phyloP scores from a whole-genome alignment of 257 asterid species.

The Cruciata laevipes region DNA sequence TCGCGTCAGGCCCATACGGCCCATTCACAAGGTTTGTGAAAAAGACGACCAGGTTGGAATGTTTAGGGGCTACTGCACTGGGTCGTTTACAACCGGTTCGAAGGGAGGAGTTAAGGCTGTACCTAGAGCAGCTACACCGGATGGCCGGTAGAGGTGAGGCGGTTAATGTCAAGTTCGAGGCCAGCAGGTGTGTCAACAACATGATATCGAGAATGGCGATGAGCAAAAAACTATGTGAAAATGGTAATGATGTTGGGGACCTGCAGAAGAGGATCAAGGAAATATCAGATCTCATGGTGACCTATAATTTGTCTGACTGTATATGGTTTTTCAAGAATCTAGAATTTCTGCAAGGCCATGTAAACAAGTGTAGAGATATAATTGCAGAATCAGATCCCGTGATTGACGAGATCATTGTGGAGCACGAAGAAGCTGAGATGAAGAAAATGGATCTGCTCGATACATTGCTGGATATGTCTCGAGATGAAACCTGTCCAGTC shows the following conservation, averaged over 20 bases:
- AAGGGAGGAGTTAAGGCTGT: slow-evolving; percentile 27
- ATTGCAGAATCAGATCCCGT: slow-evolving; percentile 41
- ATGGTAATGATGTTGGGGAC: slow-evolving; percentile 41
- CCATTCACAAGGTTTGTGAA: slow-evolving; percentile 62
- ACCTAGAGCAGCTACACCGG: slow-evolving; percentile 18
- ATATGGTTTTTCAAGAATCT: slow-evolving; percentile 58
- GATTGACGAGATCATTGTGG: too few relatives aligned
- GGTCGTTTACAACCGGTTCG: slow-evolving; percentile 51
- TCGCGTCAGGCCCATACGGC: slow-evolving; percentile 50
- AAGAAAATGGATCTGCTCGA: slow-evolving; percentile 46
- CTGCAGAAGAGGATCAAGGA: slow-evolving; percentile 51
- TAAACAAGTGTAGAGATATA: slow-evolving; percentile 37
- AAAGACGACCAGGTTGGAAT: slow-evolving; percentile 63
- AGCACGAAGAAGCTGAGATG: too few relatives aligned
- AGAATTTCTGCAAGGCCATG: slow-evolving; percentile 62
- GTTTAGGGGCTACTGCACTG: slow-evolving; percentile 50
- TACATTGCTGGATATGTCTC: slow-evolving; percentile 54
- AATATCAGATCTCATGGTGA: slow-evolving; percentile 42
- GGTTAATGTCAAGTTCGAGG: slow-evolving; percentile 50
- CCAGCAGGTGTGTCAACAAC: slow-evolving; percentile 40
- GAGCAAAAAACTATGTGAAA: slow-evolving; percentile 49
- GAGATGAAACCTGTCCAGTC: slow-evolving; percentile 37
- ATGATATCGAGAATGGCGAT: slow-evolving; percentile 54
- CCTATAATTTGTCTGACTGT: slow-evolving; percentile 49
- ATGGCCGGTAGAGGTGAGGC: slow-evolving; percentile 27